Conservation (phyloP, 371 early-diverging fungal species). For the Syncephalis plumigaleata region DNA sequence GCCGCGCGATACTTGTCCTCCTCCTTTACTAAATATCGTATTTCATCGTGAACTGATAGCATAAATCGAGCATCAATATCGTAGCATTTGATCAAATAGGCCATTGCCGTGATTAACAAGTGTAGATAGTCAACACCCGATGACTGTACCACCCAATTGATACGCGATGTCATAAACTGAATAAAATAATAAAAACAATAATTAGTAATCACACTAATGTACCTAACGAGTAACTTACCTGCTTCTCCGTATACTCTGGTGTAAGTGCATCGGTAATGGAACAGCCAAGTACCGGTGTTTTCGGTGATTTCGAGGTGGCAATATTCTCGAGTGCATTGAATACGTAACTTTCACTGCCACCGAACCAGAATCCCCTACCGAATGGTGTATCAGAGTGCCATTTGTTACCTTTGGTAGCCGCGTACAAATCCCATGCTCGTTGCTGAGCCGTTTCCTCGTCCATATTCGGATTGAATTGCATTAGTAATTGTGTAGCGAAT, state of each 20-base stretch:
- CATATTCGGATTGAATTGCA: conserved; percentile 65
- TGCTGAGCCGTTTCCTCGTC: conserved; percentile 35
- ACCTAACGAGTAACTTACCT: conserved; percentile 11
- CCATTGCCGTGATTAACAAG: conserved; percentile 79
- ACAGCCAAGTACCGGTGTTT: conserved; percentile 79
- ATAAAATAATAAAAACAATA: background rate
- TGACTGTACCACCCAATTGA: conserved; percentile 98
- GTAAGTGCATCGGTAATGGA: conserved; percentile 73
- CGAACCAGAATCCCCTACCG: conserved; percentile 53
- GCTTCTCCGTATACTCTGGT: conserved; percentile 37
- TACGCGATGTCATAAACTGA: conserved; percentile 65
- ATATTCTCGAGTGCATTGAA: conserved; percentile 85
- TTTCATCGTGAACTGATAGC: conserved; percentile 93
- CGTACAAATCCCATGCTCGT: conserved; percentile 53
- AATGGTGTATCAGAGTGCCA: conserved; percentile 12
- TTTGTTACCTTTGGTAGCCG: conserved; percentile 63
- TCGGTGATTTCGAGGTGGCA: conserved; percentile 52
- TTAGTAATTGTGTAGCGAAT: conserved; percentile 63
- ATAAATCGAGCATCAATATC: conserved; percentile 70
- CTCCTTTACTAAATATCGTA: conserved; percentile 71
- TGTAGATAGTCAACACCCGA: conserved; percentile 97
- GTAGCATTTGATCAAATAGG: conserved; percentile 59
- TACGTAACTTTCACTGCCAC: conserved; percentile 90
- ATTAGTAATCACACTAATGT: background rate
- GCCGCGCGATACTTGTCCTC: conserved; percentile 62